Conservation (phyloP, 176 grass and related monocot species). For the Alloteropsis semialata region DNA sequence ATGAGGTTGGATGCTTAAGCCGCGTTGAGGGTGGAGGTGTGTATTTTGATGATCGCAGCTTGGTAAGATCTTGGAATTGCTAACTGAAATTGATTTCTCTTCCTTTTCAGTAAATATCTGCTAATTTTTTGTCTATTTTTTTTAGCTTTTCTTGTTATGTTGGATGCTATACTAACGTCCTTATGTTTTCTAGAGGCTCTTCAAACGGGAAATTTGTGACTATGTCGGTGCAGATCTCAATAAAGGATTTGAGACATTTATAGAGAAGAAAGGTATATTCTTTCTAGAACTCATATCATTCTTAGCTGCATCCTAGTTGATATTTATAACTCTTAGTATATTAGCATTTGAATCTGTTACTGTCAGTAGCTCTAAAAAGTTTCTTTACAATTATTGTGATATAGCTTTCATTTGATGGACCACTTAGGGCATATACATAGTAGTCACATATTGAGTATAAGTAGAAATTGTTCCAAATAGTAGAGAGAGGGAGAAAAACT, state of each 20-base stretch:
- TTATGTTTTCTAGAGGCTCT: constrained; percentile 76
- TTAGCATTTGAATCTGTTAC: constrained; percentile 11
- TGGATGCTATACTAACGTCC: constrained; percentile 26
- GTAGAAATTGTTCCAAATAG: constrained; percentile 17
- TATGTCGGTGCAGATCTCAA: constrained; percentile 81
- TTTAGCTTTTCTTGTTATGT: neutral
- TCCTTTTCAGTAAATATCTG: neutral
- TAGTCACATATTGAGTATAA: neutral
- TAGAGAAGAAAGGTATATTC: constrained; percentile 89
- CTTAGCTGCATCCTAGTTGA: constrained; percentile 7
- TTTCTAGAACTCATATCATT: constrained; percentile 11
- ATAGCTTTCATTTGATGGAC: constrained; percentile 14
- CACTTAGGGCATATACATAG: neutral
- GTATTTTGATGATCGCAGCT: constrained; percentile 88
- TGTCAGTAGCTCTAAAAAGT: neutral
- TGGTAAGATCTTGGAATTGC: constrained; percentile 52
- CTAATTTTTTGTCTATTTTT: constrained; percentile 15
- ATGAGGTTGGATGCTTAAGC: constrained; percentile 87
- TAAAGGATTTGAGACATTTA: constrained; percentile 86
- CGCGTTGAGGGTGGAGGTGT: constrained; percentile 79
- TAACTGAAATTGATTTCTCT: constrained; percentile 20
- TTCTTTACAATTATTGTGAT: constrained; percentile 3
- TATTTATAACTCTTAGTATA: neutral
- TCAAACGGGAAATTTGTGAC: constrained; percentile 85
- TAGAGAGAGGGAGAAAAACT: neutral